Evolutionary conservation across 1,284 basidiomycete genomes (phyloP).

Genomic region (Apiotrichum brassicae): DNA sequence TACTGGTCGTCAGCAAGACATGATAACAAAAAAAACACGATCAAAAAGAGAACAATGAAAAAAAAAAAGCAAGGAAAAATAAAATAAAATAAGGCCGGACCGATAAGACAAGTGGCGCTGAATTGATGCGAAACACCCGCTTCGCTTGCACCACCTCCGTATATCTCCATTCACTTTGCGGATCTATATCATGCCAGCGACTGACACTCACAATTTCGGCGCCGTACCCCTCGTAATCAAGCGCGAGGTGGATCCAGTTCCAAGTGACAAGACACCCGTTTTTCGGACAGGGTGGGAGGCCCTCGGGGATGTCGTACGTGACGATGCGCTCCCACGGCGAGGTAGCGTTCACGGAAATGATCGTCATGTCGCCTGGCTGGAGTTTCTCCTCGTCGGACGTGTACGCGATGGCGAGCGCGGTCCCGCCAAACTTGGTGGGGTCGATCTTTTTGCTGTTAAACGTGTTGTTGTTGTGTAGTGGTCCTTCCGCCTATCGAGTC

Average conservation of each 20-base stretch:
- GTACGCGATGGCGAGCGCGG: conserved; percentile 15
- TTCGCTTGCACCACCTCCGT: too few species aligned
- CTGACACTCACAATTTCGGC: conserved; percentile 10
- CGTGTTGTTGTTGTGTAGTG: neutral
- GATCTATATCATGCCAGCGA: too few species aligned
- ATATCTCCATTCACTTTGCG: too few species aligned
- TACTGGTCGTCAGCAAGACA: conserved; percentile 43
- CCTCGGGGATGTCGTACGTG: neutral
- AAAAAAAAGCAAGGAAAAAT: neutral
- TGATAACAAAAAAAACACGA: too few species aligned
- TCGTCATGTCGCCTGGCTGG: conserved; percentile 59
- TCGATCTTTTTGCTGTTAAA: neutral
- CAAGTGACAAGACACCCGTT: conserved; percentile 64
- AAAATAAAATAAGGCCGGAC: too few species aligned
- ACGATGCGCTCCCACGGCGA: conserved; percentile 10
- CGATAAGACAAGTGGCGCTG: too few species aligned
- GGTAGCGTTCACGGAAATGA: conserved; percentile 64
- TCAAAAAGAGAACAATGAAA: neutral
- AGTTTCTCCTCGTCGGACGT: conserved; percentile 30
- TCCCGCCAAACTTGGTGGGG: conserved; percentile 4
- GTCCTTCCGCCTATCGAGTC: neutral
- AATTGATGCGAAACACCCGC: too few species aligned
- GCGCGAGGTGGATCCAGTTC: conserved; percentile 16
- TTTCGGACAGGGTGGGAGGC: conserved; percentile 62
- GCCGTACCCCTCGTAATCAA: conserved; percentile 13